phyloP scores from a whole-genome alignment of 192 early-diverging fungal genomes.

The Linnemannia schmuckeri region DNA sequence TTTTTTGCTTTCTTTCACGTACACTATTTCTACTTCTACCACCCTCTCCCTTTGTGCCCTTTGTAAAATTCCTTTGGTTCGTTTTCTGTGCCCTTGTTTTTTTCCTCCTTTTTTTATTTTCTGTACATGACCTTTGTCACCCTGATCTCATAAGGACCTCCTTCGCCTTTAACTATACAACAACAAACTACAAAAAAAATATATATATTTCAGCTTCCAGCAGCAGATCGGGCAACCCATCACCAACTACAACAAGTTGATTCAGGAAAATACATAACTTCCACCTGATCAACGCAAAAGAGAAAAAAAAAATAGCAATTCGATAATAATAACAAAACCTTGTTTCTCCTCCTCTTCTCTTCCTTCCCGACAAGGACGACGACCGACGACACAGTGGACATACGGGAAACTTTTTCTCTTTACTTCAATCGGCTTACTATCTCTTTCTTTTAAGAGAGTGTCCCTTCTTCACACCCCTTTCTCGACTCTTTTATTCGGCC shows the following conservation, averaged over 20 bases:
- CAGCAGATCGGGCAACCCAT: neutral
- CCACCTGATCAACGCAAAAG: neutral
- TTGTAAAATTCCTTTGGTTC: conserved; percentile 11
- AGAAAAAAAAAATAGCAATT: neutral
- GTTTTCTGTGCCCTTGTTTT: conserved; percentile 15
- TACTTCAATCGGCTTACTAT: neutral
- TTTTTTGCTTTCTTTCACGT: neutral
- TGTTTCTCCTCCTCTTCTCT: neutral
- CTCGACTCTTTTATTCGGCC: neutral
- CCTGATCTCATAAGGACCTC: neutral
- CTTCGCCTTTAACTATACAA: neutral
- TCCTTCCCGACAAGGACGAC: too few relatives aligned
- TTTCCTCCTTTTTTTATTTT: neutral
- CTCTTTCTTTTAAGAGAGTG: neutral
- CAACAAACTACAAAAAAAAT: neutral
- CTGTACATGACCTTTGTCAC: conserved; percentile 8
- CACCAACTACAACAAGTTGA: neutral
- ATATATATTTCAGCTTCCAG: neutral
- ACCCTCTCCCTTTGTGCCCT: neutral
- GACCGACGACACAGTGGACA: neutral
- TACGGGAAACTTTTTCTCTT: conserved; percentile 9
- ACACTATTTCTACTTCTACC: neutral
- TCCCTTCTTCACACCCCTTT: neutral
- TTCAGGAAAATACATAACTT: neutral
- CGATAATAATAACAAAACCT: neutral